Percentiles rank a stretch among this genome's conserved stretches.
These are phyloP conservation scores for Lentinula guzmanii DNA, from an alignment of 768 basidiomycete genomes.

Conservation along the genomic window DNA sequence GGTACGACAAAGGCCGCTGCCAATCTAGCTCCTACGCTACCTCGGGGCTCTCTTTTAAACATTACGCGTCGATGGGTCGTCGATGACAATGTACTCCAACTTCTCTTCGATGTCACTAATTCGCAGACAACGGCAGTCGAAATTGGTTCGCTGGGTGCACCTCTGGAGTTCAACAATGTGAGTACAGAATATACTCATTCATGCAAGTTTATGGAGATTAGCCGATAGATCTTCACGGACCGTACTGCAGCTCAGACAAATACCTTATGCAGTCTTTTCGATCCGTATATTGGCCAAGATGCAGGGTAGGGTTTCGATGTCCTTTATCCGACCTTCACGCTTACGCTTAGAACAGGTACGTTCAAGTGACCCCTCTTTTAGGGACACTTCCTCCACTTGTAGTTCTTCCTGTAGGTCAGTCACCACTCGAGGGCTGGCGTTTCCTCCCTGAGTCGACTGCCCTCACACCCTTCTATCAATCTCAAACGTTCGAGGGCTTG, in stretches of 20 bases:
- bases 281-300: constrained; percentile 53
- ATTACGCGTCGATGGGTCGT: constrained; percentile 50
- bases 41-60: constrained; percentile 35
- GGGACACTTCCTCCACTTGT: constrained; percentile 48
- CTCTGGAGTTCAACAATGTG: constrained; percentile 54
- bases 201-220: background rate
- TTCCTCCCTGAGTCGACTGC: constrained; percentile 47
- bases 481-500: constrained; percentile 53
- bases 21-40: constrained; percentile 42
- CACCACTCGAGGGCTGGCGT: constrained; percentile 55
- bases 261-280: constrained; percentile 45
- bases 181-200: constrained; percentile 7
- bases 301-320: constrained; percentile 40
- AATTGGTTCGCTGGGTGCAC: constrained; percentile 47
- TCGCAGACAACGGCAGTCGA: constrained; percentile 39
- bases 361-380: constrained; percentile 41
- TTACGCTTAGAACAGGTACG: background rate
- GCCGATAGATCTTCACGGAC: constrained; percentile 44
- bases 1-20: constrained; percentile 44
- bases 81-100: constrained; percentile 30
- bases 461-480: constrained; percentile 43
- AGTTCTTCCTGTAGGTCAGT: constrained; percentile 36
- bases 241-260: constrained; percentile 48
- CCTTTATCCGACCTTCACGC: background rate
- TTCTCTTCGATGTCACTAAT: constrained; percentile 48